Percentiles rank a stretch among this genome's conserved stretches.
Evolutionary conservation across 2,329 filamentous ascomycete species (phyloP).

Genomic region (Diplodia corticola): DNA sequence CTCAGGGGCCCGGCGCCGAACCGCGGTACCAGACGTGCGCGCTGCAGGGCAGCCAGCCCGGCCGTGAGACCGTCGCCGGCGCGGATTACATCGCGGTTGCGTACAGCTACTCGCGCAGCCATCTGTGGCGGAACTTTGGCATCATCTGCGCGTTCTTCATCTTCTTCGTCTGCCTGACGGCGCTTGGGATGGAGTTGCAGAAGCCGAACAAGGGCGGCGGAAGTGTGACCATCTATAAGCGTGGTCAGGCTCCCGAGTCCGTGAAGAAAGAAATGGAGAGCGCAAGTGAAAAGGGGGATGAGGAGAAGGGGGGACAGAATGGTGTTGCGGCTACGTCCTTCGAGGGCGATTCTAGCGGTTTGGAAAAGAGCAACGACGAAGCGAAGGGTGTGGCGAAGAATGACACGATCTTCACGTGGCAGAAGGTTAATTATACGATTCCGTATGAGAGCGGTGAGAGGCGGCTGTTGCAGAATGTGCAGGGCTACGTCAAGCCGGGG

Average conservation of each 20-base stretch:
- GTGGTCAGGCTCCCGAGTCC: conserved; percentile 61
- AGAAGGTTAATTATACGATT: conserved; percentile 78
- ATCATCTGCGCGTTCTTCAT: conserved; percentile 54
- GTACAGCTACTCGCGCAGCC: conserved; percentile 56
- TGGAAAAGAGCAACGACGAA: conserved; percentile 32
- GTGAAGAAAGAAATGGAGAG: conserved; percentile 60
- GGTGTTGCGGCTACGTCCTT: conserved; percentile 24
- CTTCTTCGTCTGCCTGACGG: conserved; percentile 50
- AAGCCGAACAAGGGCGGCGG: conserved; percentile 63
- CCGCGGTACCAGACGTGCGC: conserved; percentile 60
- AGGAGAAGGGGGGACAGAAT: conserved; percentile 49
- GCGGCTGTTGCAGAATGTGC: conserved; percentile 59
- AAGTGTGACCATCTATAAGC: conserved; percentile 62
- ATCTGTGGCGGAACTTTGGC: conserved; percentile 63
- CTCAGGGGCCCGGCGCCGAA: conserved; percentile 46
- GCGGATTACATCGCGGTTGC: conserved; percentile 57
- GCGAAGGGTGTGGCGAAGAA: conserved; percentile 60
- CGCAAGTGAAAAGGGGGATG: conserved; percentile 47
- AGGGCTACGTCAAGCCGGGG: conserved; percentile 75
- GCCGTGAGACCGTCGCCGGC: conserved; percentile 55
- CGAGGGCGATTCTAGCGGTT: conserved; percentile 29
- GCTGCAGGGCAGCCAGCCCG: conserved; percentile 57
- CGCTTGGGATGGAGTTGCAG: conserved; percentile 48
- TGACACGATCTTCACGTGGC: conserved; percentile 71
- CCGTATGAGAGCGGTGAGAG: conserved; percentile 47